Conservation (phyloP, 495 filamentous ascomycete species). For the Delitschia confertaspora region DNA sequence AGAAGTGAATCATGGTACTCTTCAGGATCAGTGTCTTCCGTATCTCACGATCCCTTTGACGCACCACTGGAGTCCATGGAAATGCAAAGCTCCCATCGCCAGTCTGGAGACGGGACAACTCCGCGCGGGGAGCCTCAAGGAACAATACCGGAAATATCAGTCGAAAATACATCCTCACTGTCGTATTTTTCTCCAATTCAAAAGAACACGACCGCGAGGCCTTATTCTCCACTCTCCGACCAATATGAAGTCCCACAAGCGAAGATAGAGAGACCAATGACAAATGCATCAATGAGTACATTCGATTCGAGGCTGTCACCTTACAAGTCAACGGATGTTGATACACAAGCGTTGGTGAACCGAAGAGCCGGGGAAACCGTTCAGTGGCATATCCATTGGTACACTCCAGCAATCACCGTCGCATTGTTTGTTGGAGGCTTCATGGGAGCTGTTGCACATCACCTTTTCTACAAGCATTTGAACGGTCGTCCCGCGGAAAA, state of each 20-base stretch:
- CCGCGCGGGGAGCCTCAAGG: neutral
- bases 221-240: neutral
- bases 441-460: slow-evolving; percentile 33
- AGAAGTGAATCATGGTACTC: slow-evolving; percentile 1
- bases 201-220: neutral
- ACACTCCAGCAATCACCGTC: slow-evolving; percentile 32
- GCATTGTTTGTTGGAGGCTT: slow-evolving; percentile 32
- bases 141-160: neutral
- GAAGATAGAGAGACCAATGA: neutral
- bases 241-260: neutral
- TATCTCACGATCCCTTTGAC: slow-evolving; percentile 20
- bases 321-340: slow-evolving; percentile 9
- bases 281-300: neutral
- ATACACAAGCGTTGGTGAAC: slow-evolving; percentile 19
- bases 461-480: slow-evolving; percentile 34
- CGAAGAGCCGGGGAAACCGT: slow-evolving; percentile 20
- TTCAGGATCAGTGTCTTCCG: slow-evolving; percentile 7
- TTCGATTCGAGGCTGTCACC: neutral
- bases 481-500: slow-evolving; percentile 32
- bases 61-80: slow-evolving; percentile 20
- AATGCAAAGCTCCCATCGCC: slow-evolving; percentile 13
- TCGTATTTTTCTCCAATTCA: neutral
- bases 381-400: slow-evolving; percentile 37
- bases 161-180: neutral
- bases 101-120: neutral